phyloP scores from a whole-genome alignment of 805 yeast species.

The Candida argentea region DNA sequence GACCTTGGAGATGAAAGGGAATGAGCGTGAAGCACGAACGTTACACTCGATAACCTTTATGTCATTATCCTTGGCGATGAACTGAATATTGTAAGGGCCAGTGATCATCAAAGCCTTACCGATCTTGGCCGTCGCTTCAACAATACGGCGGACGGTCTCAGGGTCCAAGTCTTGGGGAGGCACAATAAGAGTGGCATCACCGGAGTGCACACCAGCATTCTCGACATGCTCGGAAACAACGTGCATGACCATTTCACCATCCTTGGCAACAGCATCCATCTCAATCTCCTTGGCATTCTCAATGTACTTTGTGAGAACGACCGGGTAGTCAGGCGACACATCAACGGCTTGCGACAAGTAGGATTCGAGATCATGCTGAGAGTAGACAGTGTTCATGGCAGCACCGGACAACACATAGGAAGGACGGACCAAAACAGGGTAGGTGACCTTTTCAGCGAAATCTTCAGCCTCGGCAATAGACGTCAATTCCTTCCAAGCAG shows the following conservation, averaged over 20 bases:
- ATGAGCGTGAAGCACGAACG: conserved; percentile 98
- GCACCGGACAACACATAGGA: conserved; percentile 97
- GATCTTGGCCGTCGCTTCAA: conserved; percentile 90
- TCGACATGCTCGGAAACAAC: conserved; percentile 98
- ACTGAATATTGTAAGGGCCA: conserved; percentile 96
- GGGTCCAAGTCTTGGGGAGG: conserved; percentile 94
- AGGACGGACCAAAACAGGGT: conserved; percentile 96
- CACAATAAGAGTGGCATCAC: conserved; percentile 95
- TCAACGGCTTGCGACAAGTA: conserved; percentile 92
- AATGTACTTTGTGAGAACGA: conserved; percentile 91
- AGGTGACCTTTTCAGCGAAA: conserved; percentile 82
- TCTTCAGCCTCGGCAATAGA: conserved; percentile 86
- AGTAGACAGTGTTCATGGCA: conserved; percentile 95
- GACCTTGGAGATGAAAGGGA: conserved; percentile 97
- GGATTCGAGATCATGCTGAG: conserved; percentile 76
- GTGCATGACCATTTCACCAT: conserved; percentile 92
- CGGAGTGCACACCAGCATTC: conserved; percentile 98
- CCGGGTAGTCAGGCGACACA: conserved; percentile 97
- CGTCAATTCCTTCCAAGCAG: conserved; percentile 97
- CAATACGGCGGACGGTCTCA: conserved; percentile 85
- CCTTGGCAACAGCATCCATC: conserved; percentile 96
- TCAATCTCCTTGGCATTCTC: conserved; percentile 97
- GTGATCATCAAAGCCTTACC: conserved; percentile 92
- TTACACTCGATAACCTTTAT: conserved; percentile 98
- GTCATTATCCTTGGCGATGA: conserved; percentile 90